These are phyloP conservation scores for Chlamydomonas eustigma DNA, from an alignment of 139 green algal species.

Conservation along the genomic window DNA sequence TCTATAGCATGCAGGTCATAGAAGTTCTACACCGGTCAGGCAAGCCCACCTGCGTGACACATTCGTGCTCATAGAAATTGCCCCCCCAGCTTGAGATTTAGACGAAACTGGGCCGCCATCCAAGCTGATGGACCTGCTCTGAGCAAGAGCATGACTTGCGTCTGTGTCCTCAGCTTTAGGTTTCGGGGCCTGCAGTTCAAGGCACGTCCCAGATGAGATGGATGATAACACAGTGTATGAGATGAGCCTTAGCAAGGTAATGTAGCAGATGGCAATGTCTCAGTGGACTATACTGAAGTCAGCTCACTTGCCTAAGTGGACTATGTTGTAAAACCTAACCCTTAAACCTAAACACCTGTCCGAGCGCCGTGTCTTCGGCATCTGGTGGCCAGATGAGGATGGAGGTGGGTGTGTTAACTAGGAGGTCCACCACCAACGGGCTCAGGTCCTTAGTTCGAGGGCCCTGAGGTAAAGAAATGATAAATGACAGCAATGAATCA, in stretches of 20 bases:
- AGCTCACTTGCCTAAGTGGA: not conserved
- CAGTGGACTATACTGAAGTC: no score
- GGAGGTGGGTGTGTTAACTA: not conserved
- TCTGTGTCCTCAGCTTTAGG: not conserved
- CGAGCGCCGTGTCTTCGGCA: not conserved
- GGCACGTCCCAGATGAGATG: not conserved
- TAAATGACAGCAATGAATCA: no score
- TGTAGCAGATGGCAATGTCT: no score
- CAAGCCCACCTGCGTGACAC: not conserved
- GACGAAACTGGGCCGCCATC: not conserved
- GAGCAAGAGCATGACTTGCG: not conserved
- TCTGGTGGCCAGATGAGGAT: constrained; percentile 6
- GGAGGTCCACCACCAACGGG: not conserved
- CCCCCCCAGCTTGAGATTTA: not conserved
- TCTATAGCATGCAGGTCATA: not conserved
- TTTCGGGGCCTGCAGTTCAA: not conserved
- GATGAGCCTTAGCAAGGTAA: not conserved
- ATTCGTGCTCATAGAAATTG: not conserved
- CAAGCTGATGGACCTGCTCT: not conserved
- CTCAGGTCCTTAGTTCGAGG: constrained; percentile 1
- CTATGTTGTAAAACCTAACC: not conserved
- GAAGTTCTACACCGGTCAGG: not conserved
- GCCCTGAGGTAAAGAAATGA: not conserved
- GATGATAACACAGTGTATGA: not conserved
- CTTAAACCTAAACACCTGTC: not conserved